These are phyloP conservation scores for Acarospora socialis DNA, from an alignment of 2,329 filamentous ascomycete species.

Conservation along the genomic window DNA sequence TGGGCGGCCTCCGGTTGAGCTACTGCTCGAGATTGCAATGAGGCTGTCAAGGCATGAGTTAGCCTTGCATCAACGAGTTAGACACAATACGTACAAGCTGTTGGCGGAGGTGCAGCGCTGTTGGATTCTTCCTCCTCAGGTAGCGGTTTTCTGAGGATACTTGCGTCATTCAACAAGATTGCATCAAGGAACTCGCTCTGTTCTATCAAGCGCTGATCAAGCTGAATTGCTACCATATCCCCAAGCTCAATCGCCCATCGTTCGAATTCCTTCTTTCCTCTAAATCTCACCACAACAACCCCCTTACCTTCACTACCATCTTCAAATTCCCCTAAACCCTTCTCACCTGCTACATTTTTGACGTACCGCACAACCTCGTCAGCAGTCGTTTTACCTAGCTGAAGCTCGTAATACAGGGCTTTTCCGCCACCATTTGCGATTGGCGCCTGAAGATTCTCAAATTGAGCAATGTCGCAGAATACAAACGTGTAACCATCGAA, in stretches of 20 bases:
- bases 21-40: background rate
- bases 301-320: conserved; percentile 52
- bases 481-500: conserved; percentile 84
- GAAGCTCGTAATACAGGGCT: conserved; percentile 51
- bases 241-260: conserved; percentile 59
- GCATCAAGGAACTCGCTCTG: conserved; percentile 87
- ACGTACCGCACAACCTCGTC: conserved; percentile 69
- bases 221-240: conserved; percentile 51
- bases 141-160: conserved; percentile 53
- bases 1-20: conserved; percentile 15
- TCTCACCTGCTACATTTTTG: conserved; percentile 58
- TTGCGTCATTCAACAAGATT: conserved; percentile 68
- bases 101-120: conserved; percentile 11
- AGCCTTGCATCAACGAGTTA: background rate
- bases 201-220: conserved; percentile 71
- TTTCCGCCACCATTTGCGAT: conserved; percentile 76
- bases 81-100: conserved; percentile 1
- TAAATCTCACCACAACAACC: conserved; percentile 64
- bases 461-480: conserved; percentile 65
- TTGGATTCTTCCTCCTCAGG: conserved; percentile 34
- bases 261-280: conserved; percentile 39
- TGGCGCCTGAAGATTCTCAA: conserved; percentile 56
- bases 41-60: background rate
- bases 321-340: conserved; percentile 51
- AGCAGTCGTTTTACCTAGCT: conserved; percentile 48